Evolutionary conservation across 2,329 filamentous ascomycete species (phyloP), one percentile per base, ranked within the genome.

Genomic region (Alternaria gansuensis): DNA sequence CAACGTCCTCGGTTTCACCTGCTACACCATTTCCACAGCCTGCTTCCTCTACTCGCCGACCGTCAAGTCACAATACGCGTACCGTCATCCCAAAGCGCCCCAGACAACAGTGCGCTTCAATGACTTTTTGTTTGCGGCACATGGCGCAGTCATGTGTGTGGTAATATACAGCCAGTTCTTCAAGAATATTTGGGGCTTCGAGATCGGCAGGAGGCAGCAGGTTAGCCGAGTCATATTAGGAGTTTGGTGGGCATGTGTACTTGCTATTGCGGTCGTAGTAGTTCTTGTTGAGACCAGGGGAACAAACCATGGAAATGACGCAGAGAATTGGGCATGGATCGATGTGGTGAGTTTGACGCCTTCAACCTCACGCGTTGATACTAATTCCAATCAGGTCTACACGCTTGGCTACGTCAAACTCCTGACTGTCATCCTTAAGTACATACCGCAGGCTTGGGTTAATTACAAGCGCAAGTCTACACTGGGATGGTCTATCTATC

Each of bases 381-480:
- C 44, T 48, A 36, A 48, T 7, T 11, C 0, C 21, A 36, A 26
- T 4, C 33, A 71, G 85, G 80, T 88, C 31, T 87, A 88, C 71
- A 85, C 90, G 11, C 81, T 96, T 31, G 92, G 91, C 40, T 96
- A 96, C 75, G 89, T 96, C 74, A 99, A 99, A 80, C 83, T 99
- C 33, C 78, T 93, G 54, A 87, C 96, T 65, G 97, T 94, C 0
- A 81, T 97, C 26, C 85, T 96, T 79, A 99, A 99, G 80, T 98
- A 97, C 79, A 88, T 92, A 45, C 95, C 95, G 5, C 76, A 78
- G 45, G 74, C 65, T 11, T 83, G 90, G 71, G 84, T 90, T 68
- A 98, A 98, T 81, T 93, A 90, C 75, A 87, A 88, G 69, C 92
- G 94, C 71, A 86, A 89, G 74, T 96, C 91, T 56, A 98, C 95